Percentiles rank a stretch among this genome's conserved stretches.
phyloP scores from a whole-genome alignment of 768 basidiomycete species.

The Rhodotorula taiwanensis region DNA sequence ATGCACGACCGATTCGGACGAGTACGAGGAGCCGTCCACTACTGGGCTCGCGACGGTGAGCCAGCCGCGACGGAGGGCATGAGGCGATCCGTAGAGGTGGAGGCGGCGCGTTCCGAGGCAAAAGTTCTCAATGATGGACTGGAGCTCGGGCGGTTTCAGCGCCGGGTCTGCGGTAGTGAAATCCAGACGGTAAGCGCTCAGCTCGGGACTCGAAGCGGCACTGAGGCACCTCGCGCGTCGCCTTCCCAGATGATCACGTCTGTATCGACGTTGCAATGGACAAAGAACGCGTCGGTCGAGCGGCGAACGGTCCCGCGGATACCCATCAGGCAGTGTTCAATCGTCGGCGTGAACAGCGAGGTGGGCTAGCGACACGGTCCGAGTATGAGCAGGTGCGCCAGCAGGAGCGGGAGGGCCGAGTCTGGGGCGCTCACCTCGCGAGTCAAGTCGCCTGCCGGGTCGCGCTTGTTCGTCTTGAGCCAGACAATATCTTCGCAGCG shows the following conservation, averaged over 20 bases:
- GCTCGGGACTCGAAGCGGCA: not conserved
- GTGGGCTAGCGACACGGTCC: conserved; percentile 58
- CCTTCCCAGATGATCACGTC: conserved; percentile 95
- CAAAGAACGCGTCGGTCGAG: conserved; percentile 91
- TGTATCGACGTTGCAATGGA: conserved; percentile 98
- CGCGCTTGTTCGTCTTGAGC: conserved; percentile 78
- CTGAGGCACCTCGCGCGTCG: conserved; percentile 53
- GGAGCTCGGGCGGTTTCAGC: conserved; percentile 88
- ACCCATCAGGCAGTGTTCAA: conserved; percentile 95
- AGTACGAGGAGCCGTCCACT: conserved; percentile 40
- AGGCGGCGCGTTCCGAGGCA: conserved; percentile 87
- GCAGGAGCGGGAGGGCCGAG: no score
- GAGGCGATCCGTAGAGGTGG: conserved; percentile 72
- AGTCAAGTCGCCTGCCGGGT: conserved; percentile 63
- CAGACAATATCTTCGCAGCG: conserved; percentile 97
- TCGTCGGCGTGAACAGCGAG: conserved; percentile 76
- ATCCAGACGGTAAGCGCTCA: not conserved
- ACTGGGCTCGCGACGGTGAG: conserved; percentile 56
- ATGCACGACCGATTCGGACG: conserved; percentile 34
- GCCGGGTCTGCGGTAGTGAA: conserved; percentile 55
- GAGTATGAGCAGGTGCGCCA: not conserved
- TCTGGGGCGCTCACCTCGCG: conserved; percentile 53
- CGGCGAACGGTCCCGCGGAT: conserved; percentile 93
- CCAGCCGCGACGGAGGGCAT: conserved; percentile 75
- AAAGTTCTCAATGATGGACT: conserved; percentile 93